phyloP scores from a whole-genome alignment of 768 basidiomycete genomes.

The Coprinopsis cinerea region DNA sequence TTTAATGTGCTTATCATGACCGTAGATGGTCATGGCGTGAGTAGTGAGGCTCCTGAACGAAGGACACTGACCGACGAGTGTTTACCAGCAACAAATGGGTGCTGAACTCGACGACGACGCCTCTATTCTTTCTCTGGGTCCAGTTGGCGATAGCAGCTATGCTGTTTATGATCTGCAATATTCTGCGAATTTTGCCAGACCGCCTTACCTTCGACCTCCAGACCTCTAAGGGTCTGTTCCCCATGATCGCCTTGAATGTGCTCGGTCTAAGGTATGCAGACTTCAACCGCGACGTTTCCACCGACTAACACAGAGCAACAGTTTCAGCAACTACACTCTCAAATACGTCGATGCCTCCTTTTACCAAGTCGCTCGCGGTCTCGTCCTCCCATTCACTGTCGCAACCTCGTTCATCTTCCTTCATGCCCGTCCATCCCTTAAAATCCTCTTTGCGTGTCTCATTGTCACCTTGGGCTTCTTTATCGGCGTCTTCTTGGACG shows the following conservation, averaged over 20 bases:
- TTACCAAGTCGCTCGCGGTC: constrained; percentile 92
- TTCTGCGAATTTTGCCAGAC: constrained; percentile 59
- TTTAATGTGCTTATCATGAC: neutral
- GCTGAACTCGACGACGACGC: constrained; percentile 62
- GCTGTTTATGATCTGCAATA: constrained; percentile 62
- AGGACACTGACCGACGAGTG: constrained; percentile 10
- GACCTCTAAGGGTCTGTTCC: constrained; percentile 65
- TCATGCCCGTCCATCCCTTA: constrained; percentile 66
- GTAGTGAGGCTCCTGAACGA: constrained; percentile 5
- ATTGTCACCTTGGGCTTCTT: constrained; percentile 93
- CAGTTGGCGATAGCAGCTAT: constrained; percentile 78
- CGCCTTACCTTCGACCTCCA: constrained; percentile 58
- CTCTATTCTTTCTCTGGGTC: constrained; percentile 81
- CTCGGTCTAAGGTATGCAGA: constrained; percentile 65
- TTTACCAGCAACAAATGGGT: constrained; percentile 86
- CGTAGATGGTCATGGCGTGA: constrained; percentile 89
- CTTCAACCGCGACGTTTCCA: neutral
- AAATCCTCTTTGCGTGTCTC: constrained; percentile 68
- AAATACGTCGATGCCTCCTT: constrained; percentile 95
- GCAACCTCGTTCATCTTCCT: constrained; percentile 78
- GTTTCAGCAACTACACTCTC: constrained; percentile 85
- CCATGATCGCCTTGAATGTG: constrained; percentile 74
- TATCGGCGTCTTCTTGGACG: constrained; percentile 78
- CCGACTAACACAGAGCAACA: constrained; percentile 20
- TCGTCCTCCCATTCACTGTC: constrained; percentile 92